A percentile compares a stretch with the other conserved stretches of the same genome.
Evolutionary conservation across 768 basidiomycete species (phyloP).

Genomic region (Austroboletus eburneus): DNA sequence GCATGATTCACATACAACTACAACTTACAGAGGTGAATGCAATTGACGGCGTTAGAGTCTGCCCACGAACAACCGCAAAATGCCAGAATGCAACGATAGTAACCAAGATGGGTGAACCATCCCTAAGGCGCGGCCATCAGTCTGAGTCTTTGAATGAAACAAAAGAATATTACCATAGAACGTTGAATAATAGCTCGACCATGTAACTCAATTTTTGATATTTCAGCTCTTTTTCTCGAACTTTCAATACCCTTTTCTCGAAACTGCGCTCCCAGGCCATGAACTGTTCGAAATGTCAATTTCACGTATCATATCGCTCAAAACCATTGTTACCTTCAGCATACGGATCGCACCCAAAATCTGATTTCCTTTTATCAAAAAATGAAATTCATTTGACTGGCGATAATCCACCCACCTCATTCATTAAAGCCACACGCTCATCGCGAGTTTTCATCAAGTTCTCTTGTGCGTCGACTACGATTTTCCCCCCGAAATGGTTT

Average conservation of each 20-base stretch:
- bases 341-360: constrained; percentile 86
- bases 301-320: background rate
- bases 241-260: constrained; percentile 64
- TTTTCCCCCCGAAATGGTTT: constrained; percentile 80
- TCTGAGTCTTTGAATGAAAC: background rate
- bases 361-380: constrained; percentile 23
- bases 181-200: constrained; percentile 68
- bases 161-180: constrained; percentile 42
- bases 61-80: constrained; percentile 66
- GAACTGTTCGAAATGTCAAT: constrained; percentile 45
- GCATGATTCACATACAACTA: constrained; percentile 3
- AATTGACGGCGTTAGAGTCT: constrained; percentile 73
- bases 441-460: constrained; percentile 90
- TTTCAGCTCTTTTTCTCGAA: constrained; percentile 78
- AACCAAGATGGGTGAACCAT: constrained; percentile 51
- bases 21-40: constrained; percentile 69
- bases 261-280: constrained; percentile 96
- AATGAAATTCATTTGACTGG: background rate
- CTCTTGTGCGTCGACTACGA: constrained; percentile 74
- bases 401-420: constrained; percentile 47
- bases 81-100: constrained; percentile 65
- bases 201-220: constrained; percentile 84
- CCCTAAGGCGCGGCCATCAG: constrained; percentile 23
- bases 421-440: constrained; percentile 88
- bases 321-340: constrained; percentile 54